phyloP scores from a whole-genome alignment of 2,329 filamentous ascomycete genomes.

The Bisporella sp. region DNA sequence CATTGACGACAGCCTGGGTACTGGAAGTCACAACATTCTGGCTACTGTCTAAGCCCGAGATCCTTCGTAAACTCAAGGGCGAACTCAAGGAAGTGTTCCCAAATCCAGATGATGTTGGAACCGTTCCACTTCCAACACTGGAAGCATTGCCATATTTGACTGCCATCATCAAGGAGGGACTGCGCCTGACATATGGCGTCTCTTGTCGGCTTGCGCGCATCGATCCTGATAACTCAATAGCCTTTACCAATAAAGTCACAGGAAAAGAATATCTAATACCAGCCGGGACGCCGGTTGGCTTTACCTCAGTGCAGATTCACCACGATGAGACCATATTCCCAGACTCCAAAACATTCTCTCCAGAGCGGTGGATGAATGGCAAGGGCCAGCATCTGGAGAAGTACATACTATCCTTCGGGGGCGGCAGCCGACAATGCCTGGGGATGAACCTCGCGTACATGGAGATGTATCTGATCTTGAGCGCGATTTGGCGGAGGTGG shows the following conservation, averaged over 20 bases:
- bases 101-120: background rate
- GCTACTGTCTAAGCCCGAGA: constrained; percentile 27
- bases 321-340: constrained; percentile 32
- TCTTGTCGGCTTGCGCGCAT: constrained; percentile 24
- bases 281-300: constrained; percentile 31
- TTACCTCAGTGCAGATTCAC: constrained; percentile 33
- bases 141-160: constrained; percentile 26
- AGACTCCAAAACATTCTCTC: constrained; percentile 31
- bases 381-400: constrained; percentile 26
- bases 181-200: constrained; percentile 28
- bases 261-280: constrained; percentile 14
- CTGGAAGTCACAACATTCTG: constrained; percentile 30
- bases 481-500: constrained; percentile 3
- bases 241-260: constrained; percentile 8
- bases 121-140: constrained; percentile 4
- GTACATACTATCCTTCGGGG: constrained; percentile 35
- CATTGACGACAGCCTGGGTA: constrained; percentile 30
- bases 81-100: constrained; percentile 26
- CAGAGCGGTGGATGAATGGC: constrained; percentile 35
- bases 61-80: constrained; percentile 24
- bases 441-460: constrained; percentile 23
- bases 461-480: constrained; percentile 4
- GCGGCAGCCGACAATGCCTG: constrained; percentile 35
- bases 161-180: constrained; percentile 28
- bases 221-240: constrained; percentile 14